Conservation (phyloP, 768 basidiomycete genomes). For the Amanita rubescens region DNA sequence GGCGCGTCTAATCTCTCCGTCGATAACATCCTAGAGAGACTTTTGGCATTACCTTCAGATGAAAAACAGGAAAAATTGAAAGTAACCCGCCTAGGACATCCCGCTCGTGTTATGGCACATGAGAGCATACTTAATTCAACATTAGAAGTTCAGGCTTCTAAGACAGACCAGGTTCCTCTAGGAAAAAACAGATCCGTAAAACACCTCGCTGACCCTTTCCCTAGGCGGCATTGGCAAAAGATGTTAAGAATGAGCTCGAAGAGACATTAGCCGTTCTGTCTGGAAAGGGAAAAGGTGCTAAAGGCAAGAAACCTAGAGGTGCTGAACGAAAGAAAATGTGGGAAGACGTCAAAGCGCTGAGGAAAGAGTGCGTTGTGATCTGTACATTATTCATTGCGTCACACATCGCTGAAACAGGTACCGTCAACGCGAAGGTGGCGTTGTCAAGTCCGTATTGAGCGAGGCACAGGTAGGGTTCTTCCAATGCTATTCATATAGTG, state of each 20-base stretch:
- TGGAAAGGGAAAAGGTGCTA: slow-evolving; percentile 66
- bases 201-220: slow-evolving; percentile 1
- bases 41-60: slow-evolving; percentile 51
- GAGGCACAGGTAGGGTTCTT: slow-evolving; percentile 56
- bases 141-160: slow-evolving; percentile 62
- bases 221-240: slow-evolving; percentile 76
- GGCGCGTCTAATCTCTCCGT: slow-evolving; percentile 93
- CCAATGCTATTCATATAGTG: neutral
- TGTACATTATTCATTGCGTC: neutral
- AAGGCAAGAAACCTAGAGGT: slow-evolving; percentile 64
- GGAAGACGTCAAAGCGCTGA: slow-evolving; percentile 77
- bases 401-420: slow-evolving; percentile 46
- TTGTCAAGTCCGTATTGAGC: slow-evolving; percentile 72
- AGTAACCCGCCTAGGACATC: slow-evolving; percentile 90
- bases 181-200: neutral
- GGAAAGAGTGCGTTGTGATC: slow-evolving; percentile 69
- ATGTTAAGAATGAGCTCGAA: slow-evolving; percentile 85
- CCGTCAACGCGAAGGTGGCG: slow-evolving; percentile 78
- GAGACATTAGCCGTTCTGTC: slow-evolving; percentile 55
- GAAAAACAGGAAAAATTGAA: slow-evolving; percentile 47
- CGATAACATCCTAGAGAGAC: slow-evolving; percentile 89
- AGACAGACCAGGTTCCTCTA: slow-evolving; percentile 55
- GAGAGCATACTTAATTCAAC: slow-evolving; percentile 62
- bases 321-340: slow-evolving; percentile 77
- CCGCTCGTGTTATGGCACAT: slow-evolving; percentile 80